A percentile compares a stretch with the other conserved stretches of the same genome.
Evolutionary conservation across 202 grass and related monocot genomes (phyloP).

Genomic region (Miscanthus sacchariflorus): DNA sequence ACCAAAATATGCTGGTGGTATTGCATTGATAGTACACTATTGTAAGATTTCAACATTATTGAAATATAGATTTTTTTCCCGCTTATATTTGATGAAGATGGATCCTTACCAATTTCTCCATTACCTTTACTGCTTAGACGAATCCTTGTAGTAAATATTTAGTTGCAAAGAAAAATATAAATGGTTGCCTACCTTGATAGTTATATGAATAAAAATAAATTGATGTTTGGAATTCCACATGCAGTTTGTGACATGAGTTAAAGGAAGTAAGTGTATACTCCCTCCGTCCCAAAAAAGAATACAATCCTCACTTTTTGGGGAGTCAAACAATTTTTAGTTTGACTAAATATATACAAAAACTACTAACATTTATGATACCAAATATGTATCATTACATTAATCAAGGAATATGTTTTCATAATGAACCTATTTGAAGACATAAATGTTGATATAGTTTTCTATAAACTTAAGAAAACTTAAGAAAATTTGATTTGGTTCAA

Average conservation of each 20-base stretch:
- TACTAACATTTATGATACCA: too few relatives aligned
- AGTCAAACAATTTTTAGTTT: too few relatives aligned
- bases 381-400: too few relatives aligned
- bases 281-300: too few relatives aligned
- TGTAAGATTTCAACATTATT: constrained; percentile 41
- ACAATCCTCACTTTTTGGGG: too few relatives aligned
- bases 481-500: too few relatives aligned
- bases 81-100: neutral
- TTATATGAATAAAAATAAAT: neutral
- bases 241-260: neutral
- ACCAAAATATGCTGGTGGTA: constrained; percentile 6
- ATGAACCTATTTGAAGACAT: too few relatives aligned
- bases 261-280: neutral
- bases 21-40: neutral
- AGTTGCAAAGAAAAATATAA: neutral
- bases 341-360: too few relatives aligned
- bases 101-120: neutral
- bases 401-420: too few relatives aligned
- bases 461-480: too few relatives aligned
- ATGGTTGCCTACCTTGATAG: neutral
- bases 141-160: neutral
- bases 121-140: neutral
- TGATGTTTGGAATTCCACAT: neutral
- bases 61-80: constrained; percentile 14
- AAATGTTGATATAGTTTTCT: too few relatives aligned